Percentiles rank a stretch among this genome's conserved stretches.
These are phyloP conservation scores for Aspergillus bridgeri DNA, from an alignment of 495 filamentous ascomycete genomes.

Conservation along the genomic window DNA sequence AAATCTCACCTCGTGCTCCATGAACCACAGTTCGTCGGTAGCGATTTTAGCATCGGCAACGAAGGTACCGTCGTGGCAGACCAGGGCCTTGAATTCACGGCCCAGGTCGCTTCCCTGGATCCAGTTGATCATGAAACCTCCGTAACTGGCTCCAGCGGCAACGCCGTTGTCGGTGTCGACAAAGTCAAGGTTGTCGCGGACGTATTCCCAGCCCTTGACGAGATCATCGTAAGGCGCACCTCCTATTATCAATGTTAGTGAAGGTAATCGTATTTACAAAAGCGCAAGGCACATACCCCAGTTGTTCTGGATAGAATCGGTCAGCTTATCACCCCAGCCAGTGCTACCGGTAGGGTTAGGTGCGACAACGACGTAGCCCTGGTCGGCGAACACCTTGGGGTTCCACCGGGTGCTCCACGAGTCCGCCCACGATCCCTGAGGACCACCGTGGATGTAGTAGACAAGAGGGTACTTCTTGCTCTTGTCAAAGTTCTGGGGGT, in stretches of 20 bases:
- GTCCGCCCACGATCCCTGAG: conserved; percentile 47
- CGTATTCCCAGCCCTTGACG: conserved; percentile 48
- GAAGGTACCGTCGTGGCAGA: conserved; percentile 46
- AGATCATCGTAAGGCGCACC: conserved; percentile 54
- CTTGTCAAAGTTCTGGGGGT: conserved; percentile 43
- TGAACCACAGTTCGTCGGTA: conserved; percentile 50
- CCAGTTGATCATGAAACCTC: conserved; percentile 58
- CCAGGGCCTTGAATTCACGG: conserved; percentile 51
- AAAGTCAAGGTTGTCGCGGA: conserved; percentile 45
- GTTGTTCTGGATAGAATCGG: conserved; percentile 43
- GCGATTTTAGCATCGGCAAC: conserved; percentile 40
- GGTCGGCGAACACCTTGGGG: conserved; percentile 51
- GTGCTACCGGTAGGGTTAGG: conserved; percentile 53
- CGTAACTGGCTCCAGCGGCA: conserved; percentile 48
- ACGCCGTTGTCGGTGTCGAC: conserved; percentile 50
- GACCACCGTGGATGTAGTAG: conserved; percentile 52
- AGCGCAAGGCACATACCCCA: conserved; percentile 37
- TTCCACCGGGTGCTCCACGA: conserved; percentile 53
- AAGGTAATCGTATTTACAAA: background rate
- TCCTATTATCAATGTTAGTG: conserved; percentile 17
- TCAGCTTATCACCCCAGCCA: conserved; percentile 48
- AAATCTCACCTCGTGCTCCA: conserved; percentile 30
- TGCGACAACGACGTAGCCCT: conserved; percentile 54
- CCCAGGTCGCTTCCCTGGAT: conserved; percentile 53
- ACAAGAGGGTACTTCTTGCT: conserved; percentile 49